These are phyloP conservation scores for Leptodermis oblonga DNA, from an alignment of 257 asterid species.

Conservation along the genomic window DNA sequence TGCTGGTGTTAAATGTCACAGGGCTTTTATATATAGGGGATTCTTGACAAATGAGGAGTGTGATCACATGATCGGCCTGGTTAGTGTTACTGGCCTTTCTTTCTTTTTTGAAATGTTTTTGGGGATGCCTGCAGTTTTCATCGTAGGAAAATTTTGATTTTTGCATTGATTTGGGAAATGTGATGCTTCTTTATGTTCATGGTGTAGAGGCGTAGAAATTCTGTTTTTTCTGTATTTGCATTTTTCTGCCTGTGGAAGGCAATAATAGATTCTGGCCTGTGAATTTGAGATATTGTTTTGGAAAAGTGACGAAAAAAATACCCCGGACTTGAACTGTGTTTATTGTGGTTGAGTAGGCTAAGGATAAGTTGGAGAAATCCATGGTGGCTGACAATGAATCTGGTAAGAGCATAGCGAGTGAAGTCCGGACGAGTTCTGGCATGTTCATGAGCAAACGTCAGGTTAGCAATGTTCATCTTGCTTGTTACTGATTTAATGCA, in stretches of 20 bases:
- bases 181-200: neutral
- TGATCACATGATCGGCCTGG: conserved; percentile 77
- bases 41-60: conserved; percentile 74
- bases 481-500: neutral
- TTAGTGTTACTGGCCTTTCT: conserved; percentile 26
- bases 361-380: conserved; percentile 82
- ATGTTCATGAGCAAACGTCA: conserved; percentile 62
- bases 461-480: conserved; percentile 39
- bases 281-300: neutral
- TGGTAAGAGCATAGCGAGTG: conserved; percentile 83
- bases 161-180: neutral
- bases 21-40: conserved; percentile 70
- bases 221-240: neutral
- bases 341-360: conserved; percentile 54
- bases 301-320: neutral
- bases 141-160: neutral
- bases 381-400: conserved; percentile 92
- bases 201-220: neutral
- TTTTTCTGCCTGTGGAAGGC: neutral
- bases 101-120: neutral
- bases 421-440: conserved; percentile 93
- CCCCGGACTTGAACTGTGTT: conserved; percentile 8
- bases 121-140: neutral
- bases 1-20: conserved; percentile 21
- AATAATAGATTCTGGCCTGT: neutral